These are phyloP conservation scores for Moesziomyces antarcticus DNA, from an alignment of 1,284 basidiomycete genomes.

Conservation along the genomic window DNA sequence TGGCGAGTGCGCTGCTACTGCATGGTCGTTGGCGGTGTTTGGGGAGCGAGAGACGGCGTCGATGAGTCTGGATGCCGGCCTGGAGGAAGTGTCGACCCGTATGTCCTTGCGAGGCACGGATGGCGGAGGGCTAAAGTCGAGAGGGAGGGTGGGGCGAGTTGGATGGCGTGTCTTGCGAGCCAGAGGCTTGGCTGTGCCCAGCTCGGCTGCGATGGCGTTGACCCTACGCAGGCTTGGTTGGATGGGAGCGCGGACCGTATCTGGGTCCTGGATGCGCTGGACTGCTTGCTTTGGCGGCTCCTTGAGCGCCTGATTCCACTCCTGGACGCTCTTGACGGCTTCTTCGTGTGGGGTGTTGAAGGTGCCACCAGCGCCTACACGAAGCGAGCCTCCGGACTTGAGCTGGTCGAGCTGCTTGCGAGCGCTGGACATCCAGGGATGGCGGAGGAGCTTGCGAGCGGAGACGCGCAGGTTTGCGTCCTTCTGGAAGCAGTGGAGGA, in stretches of 20 bases:
- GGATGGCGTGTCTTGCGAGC: conserved; percentile 19
- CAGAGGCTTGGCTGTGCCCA: conserved; percentile 43
- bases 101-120: conserved; percentile 10
- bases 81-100: not conserved
- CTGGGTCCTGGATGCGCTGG: conserved; percentile 25
- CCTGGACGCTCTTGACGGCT: conserved; percentile 91
- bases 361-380: conserved; percentile 22
- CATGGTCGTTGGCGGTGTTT: not conserved
- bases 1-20: not conserved
- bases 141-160: conserved; percentile 37
- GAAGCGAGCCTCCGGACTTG: conserved; percentile 70
- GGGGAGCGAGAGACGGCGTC: not conserved
- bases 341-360: conserved; percentile 76
- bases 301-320: conserved; percentile 96
- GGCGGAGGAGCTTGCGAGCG: conserved; percentile 88
- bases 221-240: conserved; percentile 45
- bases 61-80: conserved; percentile 14
- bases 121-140: conserved; percentile 43
- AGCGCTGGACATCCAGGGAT: conserved; percentile 94
- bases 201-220: conserved; percentile 36
- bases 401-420: conserved; percentile 77
- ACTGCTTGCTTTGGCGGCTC: conserved; percentile 72
- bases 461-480: conserved; percentile 92
- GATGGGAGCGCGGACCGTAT: conserved; percentile 35
- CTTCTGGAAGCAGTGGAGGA: conserved; percentile 98